These are phyloP conservation scores for Kokia cookei DNA, from an alignment of 441 rosid genomes.

Conservation along the genomic window DNA sequence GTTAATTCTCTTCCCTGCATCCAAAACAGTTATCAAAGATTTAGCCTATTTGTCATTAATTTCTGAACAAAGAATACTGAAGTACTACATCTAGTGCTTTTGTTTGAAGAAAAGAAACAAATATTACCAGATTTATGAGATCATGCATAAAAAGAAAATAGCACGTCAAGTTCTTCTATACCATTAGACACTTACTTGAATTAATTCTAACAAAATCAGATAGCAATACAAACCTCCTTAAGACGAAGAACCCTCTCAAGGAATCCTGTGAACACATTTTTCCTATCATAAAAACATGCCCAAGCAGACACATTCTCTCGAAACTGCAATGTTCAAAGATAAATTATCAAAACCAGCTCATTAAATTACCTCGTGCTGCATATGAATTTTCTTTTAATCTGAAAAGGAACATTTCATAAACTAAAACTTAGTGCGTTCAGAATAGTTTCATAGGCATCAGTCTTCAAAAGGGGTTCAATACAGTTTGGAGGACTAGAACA, in stretches of 20 bases:
- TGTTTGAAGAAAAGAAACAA: neutral
- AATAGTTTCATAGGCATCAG: no score
- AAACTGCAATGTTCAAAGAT: conserved; percentile 48
- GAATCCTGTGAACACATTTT: conserved; percentile 63
- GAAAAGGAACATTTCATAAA: no score
- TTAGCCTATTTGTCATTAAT: neutral
- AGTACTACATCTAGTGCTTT: neutral
- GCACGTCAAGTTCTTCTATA: neutral
- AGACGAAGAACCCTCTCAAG: conserved; percentile 78
- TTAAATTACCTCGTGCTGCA: neutral
- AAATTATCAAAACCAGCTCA: neutral
- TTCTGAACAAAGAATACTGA: neutral
- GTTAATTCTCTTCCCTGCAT: conserved; percentile 80
- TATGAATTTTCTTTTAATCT: neutral
- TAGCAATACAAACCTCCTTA: conserved; percentile 68
- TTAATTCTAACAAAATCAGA: neutral
- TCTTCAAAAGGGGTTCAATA: no score
- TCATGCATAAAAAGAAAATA: neutral
- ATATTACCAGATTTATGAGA: neutral
- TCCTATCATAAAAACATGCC: conserved; percentile 83
- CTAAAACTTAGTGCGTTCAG: no score
- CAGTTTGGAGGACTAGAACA: no score
- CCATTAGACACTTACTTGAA: neutral
- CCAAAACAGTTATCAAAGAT: conserved; percentile 16
- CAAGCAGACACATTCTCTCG: conserved; percentile 99